Evolutionary conservation across 495 filamentous ascomycete genomes (phyloP).

Genomic region (Clohesyomyces aquaticus): DNA sequence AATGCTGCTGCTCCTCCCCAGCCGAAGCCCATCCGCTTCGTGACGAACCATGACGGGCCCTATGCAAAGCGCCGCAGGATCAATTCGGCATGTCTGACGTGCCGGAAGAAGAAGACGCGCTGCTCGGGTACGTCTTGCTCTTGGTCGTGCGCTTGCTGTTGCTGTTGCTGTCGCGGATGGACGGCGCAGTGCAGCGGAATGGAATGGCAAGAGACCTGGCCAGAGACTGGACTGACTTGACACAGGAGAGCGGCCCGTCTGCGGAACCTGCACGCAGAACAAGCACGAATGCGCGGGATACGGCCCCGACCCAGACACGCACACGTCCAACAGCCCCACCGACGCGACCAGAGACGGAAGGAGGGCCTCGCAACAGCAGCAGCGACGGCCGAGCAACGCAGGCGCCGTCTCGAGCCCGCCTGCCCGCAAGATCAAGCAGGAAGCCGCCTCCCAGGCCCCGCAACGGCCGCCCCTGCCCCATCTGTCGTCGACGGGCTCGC

Average conservation of each 20-base stretch:
- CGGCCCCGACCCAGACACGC: slow-evolving; percentile 21
- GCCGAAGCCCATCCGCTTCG: slow-evolving; percentile 40
- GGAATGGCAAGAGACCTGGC: slow-evolving; percentile 45
- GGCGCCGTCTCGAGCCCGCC: slow-evolving; percentile 1
- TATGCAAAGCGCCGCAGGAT: slow-evolving; percentile 42
- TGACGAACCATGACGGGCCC: slow-evolving; percentile 41
- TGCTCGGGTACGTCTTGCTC: slow-evolving; percentile 68
- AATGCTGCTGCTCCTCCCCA: slow-evolving; percentile 28
- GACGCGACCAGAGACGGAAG: slow-evolving; percentile 27
- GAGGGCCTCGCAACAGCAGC: slow-evolving; percentile 7
- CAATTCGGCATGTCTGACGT: slow-evolving; percentile 42
- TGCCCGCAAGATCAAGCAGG: slow-evolving; percentile 20
- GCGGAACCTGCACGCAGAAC: slow-evolving; percentile 47
- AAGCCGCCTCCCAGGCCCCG: slow-evolving; percentile 7
- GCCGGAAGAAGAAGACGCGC: slow-evolving; percentile 63
- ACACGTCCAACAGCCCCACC: slow-evolving; percentile 17
- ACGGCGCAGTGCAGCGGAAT: no score
- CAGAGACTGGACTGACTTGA: not conserved
- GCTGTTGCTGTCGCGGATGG: no score
- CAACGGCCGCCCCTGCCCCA: slow-evolving; percentile 28
- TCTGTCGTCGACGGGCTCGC: slow-evolving; percentile 7
- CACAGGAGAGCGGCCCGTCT: slow-evolving; percentile 44
- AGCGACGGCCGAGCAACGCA: slow-evolving; percentile 21
- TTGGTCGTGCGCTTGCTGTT: no score
- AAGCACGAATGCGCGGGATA: slow-evolving; percentile 48